Base-by-base conservation (phyloP, 352 stramenopile genomes). In the Globisporangium ultimum region DNA sequence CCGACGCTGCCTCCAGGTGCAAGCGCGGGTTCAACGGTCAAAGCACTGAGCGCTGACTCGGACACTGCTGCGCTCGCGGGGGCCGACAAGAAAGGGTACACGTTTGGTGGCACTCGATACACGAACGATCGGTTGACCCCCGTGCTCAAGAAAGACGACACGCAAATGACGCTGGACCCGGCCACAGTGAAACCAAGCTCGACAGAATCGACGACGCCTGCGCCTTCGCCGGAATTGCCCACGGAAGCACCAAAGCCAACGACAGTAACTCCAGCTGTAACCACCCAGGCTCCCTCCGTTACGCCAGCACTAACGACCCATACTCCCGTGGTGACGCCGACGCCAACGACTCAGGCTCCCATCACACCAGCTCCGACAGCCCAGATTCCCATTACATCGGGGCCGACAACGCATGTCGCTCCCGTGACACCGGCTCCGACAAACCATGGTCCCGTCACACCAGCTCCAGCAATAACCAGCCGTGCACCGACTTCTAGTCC, bases 81-180 rank as follows among this genome's bases (percentile, higher is more conserved):
- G 10, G 40, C 8, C n/a, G 32, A 55, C 2, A 55, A 55, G 34
- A 53, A 53, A 43, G 54, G 54, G 20, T 60, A 60, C 54, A 46
- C 43, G 28, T 60, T 60, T 17, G 54, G 54, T 7, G 32, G 42
- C 54, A 53, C 43, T 20, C 54, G 54, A 21, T 60, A 60, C 20
- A 40, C 45, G 34, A 60, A 54, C 43, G 54, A 60, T 32, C 45
- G 54, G 2, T 20, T 60, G 42, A 60, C 54, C 17, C 54, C 54
- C 6, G 54, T 60, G 45, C 24, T 50, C 7, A 58, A 58, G 41
- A 58, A 58, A 10, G 40, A 50, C 11, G 53, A 58, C 20, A 9
- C 41, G 22, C 21, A 38, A 36, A n/a, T 40, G 9, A 21, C 40
- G 5, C 9, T 36, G 17, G 17, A n/a, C 20, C 20, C 52, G 22